phyloP scores from a whole-genome alignment of 805 yeast species.

The Myxozyma neglecta region DNA sequence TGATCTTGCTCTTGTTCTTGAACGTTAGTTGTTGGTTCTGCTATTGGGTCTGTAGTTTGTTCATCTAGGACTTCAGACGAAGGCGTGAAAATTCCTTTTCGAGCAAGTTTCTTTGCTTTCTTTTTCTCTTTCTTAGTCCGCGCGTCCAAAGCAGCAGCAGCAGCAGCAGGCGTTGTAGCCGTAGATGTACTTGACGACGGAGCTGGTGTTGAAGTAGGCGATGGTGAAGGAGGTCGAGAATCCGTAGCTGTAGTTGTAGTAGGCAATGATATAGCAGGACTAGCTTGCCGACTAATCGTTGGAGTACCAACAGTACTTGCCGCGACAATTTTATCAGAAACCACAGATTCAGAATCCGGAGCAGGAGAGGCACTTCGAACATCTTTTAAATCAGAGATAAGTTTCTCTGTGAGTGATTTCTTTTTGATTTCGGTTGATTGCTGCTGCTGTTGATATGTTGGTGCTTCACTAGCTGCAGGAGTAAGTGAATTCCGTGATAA shows the following conservation, averaged over 20 bases:
- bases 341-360: background rate
- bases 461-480: background rate
- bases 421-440: background rate
- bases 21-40: background rate
- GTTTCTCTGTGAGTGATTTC: background rate
- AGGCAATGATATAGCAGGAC: background rate
- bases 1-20: no score
- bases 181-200: background rate
- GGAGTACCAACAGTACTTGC: background rate
- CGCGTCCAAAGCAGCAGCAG: background rate
- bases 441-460: no score
- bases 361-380: background rate
- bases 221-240: background rate
- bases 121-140: conserved; percentile 11
- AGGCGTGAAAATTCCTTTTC: background rate
- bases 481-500: background rate
- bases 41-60: background rate
- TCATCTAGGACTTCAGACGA: background rate
- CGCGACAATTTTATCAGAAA: background rate
- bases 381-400: background rate
- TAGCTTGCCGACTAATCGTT: background rate
- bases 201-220: background rate
- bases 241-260: background rate
- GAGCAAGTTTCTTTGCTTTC: conserved; percentile 6
- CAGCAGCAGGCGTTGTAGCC: background rate